Base-by-base conservation (phyloP, 495 filamentous ascomycete species). In the Hypoxylon fragiforme region DNA sequence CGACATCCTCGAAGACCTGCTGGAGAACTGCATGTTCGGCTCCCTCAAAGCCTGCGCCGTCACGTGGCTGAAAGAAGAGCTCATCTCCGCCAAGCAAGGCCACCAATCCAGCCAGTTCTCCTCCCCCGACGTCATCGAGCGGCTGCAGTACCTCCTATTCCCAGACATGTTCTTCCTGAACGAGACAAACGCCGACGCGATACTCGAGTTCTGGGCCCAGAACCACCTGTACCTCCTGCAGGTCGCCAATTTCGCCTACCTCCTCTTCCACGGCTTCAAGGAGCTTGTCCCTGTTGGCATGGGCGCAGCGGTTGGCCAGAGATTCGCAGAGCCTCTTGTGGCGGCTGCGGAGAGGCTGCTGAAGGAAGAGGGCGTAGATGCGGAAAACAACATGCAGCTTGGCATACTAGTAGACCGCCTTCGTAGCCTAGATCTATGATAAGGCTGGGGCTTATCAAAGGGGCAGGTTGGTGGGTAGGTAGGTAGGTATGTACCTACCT, bases 61-160 rank as follows among this genome's bases (percentile, higher is more conserved):
- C 8, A 80, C 81, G 18, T 97, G 95, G 89, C 72, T 97, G 3
- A 92, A 91, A 65, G 85, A 91, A 42, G 92, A 96, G 66, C 80
- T 92, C 2, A 73, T 92, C 11, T 69, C 72, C 16, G 73, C 82
- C 59, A 50, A 42, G 14, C 50, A 54, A 12, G 12, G 14, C 0
- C 62, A 60, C 13, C 15, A 44, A 54, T 64, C 46, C 50, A 81
- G 81, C 45, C 75, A 87, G 22, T 92, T 90, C 54, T 66, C 81
- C 7, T 79, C 74, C 1, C 75, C 82, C 2, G 72, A 73, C 7
- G 70, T 74, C 9, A 60, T 79, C 35, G 75, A 79, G 40, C 62
- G 62, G 20, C 63, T 79, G 2, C 72, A 77, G 26, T 76, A 79
- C 35, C 66, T 62, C 35, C 41, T 78, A 15, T 78, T 79, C 30